Base-by-base conservation (phyloP, 139 green algal genomes). In the Trebouxia sp. region DNA sequence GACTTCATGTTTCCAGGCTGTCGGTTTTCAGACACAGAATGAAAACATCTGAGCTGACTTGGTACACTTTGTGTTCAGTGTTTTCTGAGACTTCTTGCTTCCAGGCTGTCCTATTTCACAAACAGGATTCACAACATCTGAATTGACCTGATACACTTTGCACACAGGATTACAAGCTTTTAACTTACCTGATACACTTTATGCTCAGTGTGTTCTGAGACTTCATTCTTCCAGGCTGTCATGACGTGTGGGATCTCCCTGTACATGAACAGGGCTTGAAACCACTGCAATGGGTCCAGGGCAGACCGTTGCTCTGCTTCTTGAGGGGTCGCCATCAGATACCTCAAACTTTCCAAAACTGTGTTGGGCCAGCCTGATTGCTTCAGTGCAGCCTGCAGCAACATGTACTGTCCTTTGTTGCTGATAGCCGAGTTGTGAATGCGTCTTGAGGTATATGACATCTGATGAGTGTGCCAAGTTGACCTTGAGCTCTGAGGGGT, bases 201-300 rank as follows among this genome's bases (percentile, higher is more conserved):
- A 12, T 72, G 62, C 32, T 72, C 32, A 42, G 35, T 42, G 4
- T 43, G 6, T 24, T 39, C 28, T 41, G 62, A 72, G 12, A 28
- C 11, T 22, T 72, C 62, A 32, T 72, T 5, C 32, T 72, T 72
- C 62, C 62, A 72, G 9, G 62, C n/a, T 3, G 62, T 72, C 62
- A 72, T 72, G 32, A 72, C 37, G 11, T 72, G 32, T n/a, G 62
- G 62, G 15, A 72, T 35, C 62, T 72, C 62, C 32, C 62, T 43
- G 35, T 72, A 72, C 5, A 12, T 72, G 32, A 42, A 45, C 32
- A 72, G 32, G 10, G 37, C 20, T 6, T 72, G 15, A 14, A 35
- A 35, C 35, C 35, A 72, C 62, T 72, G 62, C 32, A 42, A 12
- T n/a, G 62, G 62, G 20, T 72, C 62, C 32, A 72, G 62, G 14